Evolutionary conservation across 164 flowering plant species (phyloP).

Genomic region (Cinnamomum micranthum): DNA sequence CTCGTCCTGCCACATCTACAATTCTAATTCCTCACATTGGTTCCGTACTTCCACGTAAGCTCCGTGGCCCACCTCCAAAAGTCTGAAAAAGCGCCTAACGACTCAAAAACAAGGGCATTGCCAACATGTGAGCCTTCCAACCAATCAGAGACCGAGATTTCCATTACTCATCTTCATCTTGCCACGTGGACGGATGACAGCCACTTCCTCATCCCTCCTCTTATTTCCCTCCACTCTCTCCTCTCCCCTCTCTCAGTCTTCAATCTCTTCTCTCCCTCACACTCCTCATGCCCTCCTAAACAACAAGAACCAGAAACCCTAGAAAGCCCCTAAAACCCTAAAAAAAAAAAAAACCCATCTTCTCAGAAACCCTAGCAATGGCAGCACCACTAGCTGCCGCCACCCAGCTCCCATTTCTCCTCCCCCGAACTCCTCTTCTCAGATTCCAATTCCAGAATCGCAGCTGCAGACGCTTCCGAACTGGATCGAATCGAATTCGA

Average conservation of each 20-base stretch:
- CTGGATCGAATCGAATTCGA: conserved; percentile 24
- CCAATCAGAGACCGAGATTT: not conserved
- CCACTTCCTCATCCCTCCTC: not conserved
- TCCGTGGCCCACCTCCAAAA: no score
- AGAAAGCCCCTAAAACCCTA: not conserved
- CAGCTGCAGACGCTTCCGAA: conserved; percentile 7
- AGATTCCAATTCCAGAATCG: conserved; percentile 8
- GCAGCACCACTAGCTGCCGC: conserved; percentile 27
- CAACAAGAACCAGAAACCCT: not conserved
- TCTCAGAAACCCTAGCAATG: conserved; percentile 17
- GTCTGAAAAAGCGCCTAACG: not conserved
- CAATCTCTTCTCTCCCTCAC: not conserved
- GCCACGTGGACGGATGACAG: not conserved
- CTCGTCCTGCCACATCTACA: no score
- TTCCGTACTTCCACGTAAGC: no score
- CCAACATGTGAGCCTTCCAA: not conserved
- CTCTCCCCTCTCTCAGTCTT: not conserved
- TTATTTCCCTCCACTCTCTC: not conserved
- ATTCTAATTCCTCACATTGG: no score
- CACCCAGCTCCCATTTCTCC: conserved; percentile 23
- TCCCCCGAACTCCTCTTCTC: conserved; percentile 3
- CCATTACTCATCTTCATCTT: not conserved
- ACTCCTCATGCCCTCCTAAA: not conserved
- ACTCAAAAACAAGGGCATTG: not conserved
- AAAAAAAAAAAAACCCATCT: no score